Evolutionary conservation across 164 flowering plant genomes (phyloP).

Genomic region (Chimonanthus praecox): DNA sequence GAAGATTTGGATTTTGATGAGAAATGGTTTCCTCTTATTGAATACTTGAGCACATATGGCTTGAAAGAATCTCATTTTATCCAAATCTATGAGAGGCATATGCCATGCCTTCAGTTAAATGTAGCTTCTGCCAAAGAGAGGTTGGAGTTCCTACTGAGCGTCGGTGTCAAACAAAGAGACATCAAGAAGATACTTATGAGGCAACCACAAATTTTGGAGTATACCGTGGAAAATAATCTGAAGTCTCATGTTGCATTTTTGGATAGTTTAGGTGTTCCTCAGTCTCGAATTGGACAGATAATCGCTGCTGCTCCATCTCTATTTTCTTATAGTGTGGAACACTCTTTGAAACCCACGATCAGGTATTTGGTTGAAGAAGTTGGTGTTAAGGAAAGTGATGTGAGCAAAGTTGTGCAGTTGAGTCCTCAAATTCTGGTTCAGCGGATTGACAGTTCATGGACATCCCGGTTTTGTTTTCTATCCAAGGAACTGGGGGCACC

Average conservation of each 20-base stretch:
- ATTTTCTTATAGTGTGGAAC: slow-evolving; percentile 89
- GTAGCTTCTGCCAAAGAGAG: slow-evolving; percentile 72
- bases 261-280: slow-evolving; percentile 61
- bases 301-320: slow-evolving; percentile 83
- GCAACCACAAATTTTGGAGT: slow-evolving; percentile 87
- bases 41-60: slow-evolving; percentile 79
- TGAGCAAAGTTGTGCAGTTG: slow-evolving; percentile 87
- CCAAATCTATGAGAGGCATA: slow-evolving; percentile 87
- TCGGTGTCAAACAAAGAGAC: slow-evolving; percentile 87
- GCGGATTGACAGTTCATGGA: slow-evolving; percentile 80
- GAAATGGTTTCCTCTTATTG: slow-evolving; percentile 82
- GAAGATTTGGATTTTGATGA: slow-evolving; percentile 74
- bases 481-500: slow-evolving; percentile 88
- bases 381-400: slow-evolving; percentile 58
- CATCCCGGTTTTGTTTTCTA: slow-evolving; percentile 63
- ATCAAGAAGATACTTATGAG: slow-evolving; percentile 72
- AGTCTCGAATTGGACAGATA: slow-evolving; percentile 70
- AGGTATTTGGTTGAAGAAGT: slow-evolving; percentile 90
- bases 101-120: slow-evolving; percentile 81
- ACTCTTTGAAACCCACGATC: slow-evolving; percentile 82
- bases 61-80: slow-evolving; percentile 75
- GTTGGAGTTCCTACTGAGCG: slow-evolving; percentile 65
- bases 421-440: slow-evolving; percentile 95
- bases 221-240: slow-evolving; percentile 79
- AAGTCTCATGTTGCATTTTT: slow-evolving; percentile 80